A percentile compares a stretch with the other conserved stretches of the same genome.
Conservation (phyloP, 805 yeast species). For the Candida gorgasii region DNA sequence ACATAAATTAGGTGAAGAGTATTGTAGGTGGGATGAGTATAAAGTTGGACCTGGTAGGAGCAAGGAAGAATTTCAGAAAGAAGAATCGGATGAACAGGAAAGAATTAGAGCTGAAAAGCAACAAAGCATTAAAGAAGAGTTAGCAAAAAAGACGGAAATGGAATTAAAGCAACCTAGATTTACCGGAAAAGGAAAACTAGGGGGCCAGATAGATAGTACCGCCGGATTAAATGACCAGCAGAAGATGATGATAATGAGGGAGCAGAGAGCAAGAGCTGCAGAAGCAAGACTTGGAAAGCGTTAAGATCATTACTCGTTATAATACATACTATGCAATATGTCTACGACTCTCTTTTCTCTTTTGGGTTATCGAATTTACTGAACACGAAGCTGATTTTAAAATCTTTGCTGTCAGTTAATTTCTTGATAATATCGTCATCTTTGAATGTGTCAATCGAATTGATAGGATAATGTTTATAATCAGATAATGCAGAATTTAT, state of each 20-base stretch:
- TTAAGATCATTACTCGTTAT: not conserved
- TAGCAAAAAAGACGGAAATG: conserved; percentile 43
- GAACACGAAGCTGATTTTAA: conserved; percentile 39
- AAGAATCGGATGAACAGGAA: conserved; percentile 37
- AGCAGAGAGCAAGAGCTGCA: conserved; percentile 94
- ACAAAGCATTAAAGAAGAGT: conserved; percentile 42
- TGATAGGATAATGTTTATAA: conserved; percentile 64
- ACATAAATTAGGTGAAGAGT: conserved; percentile 62
- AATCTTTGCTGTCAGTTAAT: conserved; percentile 6
- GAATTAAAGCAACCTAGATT: conserved; percentile 36
- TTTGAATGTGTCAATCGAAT: conserved; percentile 3
- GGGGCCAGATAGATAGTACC: conserved; percentile 39
- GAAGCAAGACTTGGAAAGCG: conserved; percentile 66
- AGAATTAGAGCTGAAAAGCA: conserved; percentile 41
- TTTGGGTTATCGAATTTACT: conserved; percentile 29
- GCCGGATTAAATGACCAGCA: conserved; percentile 74
- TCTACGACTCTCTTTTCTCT: not conserved
- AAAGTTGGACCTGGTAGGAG: conserved; percentile 62
- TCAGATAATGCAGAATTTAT: conserved; percentile 61
- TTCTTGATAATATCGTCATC: conserved; percentile 9
- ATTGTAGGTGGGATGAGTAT: conserved; percentile 68
- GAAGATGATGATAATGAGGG: conserved; percentile 78
- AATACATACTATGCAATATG: not conserved
- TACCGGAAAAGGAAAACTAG: conserved; percentile 34
- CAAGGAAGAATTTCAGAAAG: conserved; percentile 54